Percentiles rank a stretch among this genome's conserved stretches.
Evolutionary conservation across 805 yeast species (phyloP).

Genomic region (Teunomyces barrocoloradensis): DNA sequence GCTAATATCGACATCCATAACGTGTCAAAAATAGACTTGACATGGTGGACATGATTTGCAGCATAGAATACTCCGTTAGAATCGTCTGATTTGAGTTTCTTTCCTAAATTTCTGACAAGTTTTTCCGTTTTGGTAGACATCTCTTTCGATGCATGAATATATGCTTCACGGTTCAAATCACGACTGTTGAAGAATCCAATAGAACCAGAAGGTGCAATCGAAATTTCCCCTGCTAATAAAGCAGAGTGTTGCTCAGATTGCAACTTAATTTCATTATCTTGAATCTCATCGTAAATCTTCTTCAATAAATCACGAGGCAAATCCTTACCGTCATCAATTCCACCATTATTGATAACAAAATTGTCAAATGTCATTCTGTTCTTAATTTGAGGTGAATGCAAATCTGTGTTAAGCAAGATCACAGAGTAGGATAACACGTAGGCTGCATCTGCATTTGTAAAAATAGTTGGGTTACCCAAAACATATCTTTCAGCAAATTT

Average conservation of each 20-base stretch:
- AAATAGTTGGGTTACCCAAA: constrained; percentile 82
- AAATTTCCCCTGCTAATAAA: constrained; percentile 62
- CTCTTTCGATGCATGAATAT: constrained; percentile 87
- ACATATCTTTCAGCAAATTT: constrained; percentile 93
- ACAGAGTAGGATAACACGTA: constrained; percentile 90
- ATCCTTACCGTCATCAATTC: constrained; percentile 88
- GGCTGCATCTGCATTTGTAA: constrained; percentile 91
- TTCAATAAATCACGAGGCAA: constrained; percentile 71
- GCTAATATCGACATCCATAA: constrained; percentile 97
- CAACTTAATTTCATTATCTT: constrained; percentile 79
- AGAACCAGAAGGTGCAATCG: constrained; percentile 26
- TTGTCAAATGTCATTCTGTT: constrained; percentile 85
- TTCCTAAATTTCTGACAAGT: constrained; percentile 66
- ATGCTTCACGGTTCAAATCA: constrained; percentile 74
- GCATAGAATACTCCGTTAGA: constrained; percentile 56
- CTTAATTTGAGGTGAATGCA: constrained; percentile 84
- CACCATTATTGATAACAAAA: constrained; percentile 81
- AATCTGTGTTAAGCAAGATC: constrained; percentile 90
- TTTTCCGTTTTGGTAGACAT: constrained; percentile 87
- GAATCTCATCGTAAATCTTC: constrained; percentile 75
- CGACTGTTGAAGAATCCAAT: constrained; percentile 67
- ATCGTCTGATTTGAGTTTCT: constrained; percentile 39
- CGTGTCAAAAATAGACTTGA: constrained; percentile 88
- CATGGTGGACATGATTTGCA: constrained; percentile 87
- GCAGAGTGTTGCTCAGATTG: constrained; percentile 95